Base-by-base conservation (phyloP, 352 stramenopile species). In the Thraustochytrium striatum region DNA sequence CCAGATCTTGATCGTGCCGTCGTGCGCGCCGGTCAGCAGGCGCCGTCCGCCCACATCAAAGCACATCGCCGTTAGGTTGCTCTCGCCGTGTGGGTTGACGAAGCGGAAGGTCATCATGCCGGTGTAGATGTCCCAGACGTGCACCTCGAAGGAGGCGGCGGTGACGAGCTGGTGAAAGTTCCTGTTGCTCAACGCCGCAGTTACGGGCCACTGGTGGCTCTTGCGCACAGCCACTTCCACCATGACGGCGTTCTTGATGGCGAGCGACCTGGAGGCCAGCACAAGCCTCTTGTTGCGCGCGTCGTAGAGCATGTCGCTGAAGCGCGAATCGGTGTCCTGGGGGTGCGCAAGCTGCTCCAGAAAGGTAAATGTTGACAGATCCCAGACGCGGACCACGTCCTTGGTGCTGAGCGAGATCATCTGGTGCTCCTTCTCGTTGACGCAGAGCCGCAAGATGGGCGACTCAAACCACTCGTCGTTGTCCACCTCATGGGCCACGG, bases 1-100 rank as follows among this genome's bases (percentile, higher is more conserved):
- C 90, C 90, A 95, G 83, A 95, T 89, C 78, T 92, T 92, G 44
- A 95, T 87, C 7, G 87, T 80, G 1, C 90, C 90, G 59, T 92
- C 87, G 72, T 94, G 89, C 7, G 88, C 88, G 9, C 89, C 89
- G 9, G 90, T 94, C 21, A 95, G 83, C 32, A 95, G 82, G 5
- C 90, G 82, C 11, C 90, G 85, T 0, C 89, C 89, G 3, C 89
- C 88, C 38, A 86, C 87, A 61, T 95, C 90, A 19, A 95, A 94
- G 9, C 87, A 86, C 61, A 94, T 93, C 33, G 87, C 89, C 0
- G 88, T 95, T 41, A 93, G 84, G 2, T 87, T 87, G 52, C 84
- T 90, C 35, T 84, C 50, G 0, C 84, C 85, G 38, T 93, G 88
- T 7, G 89, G 87, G 55, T 90, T 89, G 0, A 83, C 78, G 59